Evolutionary conservation across 306 rosid species (phyloP), one percentile per base, ranked within the genome.

Genomic region (Cucurbita argyrosperma): DNA sequence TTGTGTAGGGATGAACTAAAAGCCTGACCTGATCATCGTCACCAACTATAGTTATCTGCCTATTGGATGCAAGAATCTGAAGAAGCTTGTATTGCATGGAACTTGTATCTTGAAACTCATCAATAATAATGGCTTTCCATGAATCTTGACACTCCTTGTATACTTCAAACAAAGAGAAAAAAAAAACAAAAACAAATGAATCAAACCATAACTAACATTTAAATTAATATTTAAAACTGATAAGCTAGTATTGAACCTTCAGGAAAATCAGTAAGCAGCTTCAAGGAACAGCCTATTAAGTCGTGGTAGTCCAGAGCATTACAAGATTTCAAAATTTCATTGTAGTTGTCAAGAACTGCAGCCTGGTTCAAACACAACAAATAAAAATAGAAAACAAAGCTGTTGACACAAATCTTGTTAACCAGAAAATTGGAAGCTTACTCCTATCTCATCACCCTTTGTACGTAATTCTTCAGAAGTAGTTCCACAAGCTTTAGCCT

Each of bases 41-140:
- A 76, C 98, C 98, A 80, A 93, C 96, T 84, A 93, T 87, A 73
- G 98, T 93, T 75, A 93, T 84, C 77, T 72, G 86, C 69, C 82
- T 80, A 74, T 89, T 94, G 67, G 88, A 89, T 23, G 94, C 88
- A 68, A 93, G 90, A 82, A 86, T 65, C 73, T 67, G 85, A 62
- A 90, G 80, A 87, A 93, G 84, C 49, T 60, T 89, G 81, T 93
- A 93, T 77, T 93, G 98, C 97, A 86, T 93, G 85, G 94, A 77
- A 83, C 97, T 93, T 7, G 98, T 93, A 71, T 93, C 98, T 84
- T 93, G 98, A 87, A 93, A 93, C 89, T 93, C 98, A 76, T 93
- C 98, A 72, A 93, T 82, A 56, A 93, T 88, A 78, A 90, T 84
- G 76, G 97, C 96, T 85, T 85, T 90, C 96, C 97, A 90, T 13